These are phyloP conservation scores for Dryadomyces quercus-mongolicae DNA, from an alignment of 2,329 filamentous ascomycete genomes.

Conservation along the genomic window DNA sequence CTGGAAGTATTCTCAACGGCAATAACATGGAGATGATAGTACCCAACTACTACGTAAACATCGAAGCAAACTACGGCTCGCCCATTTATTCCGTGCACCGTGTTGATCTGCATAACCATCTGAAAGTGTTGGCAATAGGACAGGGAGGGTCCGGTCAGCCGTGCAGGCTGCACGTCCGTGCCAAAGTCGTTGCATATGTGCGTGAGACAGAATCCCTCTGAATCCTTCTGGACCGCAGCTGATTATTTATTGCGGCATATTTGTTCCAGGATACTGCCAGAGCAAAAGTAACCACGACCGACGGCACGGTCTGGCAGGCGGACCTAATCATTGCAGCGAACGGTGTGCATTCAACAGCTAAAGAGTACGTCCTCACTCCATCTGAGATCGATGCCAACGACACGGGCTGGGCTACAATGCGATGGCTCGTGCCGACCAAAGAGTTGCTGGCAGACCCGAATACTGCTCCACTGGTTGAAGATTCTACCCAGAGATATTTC, in stretches of 20 bases:
- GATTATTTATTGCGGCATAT: no score
- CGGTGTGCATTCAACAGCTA: background rate
- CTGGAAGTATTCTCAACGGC: background rate
- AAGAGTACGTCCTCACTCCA: background rate
- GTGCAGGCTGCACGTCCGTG: background rate
- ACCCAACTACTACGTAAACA: background rate
- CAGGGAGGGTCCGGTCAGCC: background rate
- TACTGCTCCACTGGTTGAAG: background rate
- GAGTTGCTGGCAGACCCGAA: background rate
- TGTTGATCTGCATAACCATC: background rate
- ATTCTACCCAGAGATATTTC: background rate
- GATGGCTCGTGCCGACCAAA: background rate
- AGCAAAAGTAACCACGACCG: background rate
- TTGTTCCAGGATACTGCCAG: background rate
- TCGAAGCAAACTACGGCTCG: background rate
- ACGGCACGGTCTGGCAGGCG: background rate
- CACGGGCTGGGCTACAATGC: background rate
- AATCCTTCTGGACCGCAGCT: no score
- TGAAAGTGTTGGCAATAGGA: background rate
- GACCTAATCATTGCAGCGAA: background rate
- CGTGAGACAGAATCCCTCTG: no score
- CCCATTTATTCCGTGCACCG: background rate
- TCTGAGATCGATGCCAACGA: background rate
- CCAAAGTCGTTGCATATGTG: background rate
- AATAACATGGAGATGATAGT: background rate